Evolutionary conservation across 805 yeast species (phyloP), one percentile per base, ranked within the genome.

Genomic region (Yamadazyma akitaensis): DNA sequence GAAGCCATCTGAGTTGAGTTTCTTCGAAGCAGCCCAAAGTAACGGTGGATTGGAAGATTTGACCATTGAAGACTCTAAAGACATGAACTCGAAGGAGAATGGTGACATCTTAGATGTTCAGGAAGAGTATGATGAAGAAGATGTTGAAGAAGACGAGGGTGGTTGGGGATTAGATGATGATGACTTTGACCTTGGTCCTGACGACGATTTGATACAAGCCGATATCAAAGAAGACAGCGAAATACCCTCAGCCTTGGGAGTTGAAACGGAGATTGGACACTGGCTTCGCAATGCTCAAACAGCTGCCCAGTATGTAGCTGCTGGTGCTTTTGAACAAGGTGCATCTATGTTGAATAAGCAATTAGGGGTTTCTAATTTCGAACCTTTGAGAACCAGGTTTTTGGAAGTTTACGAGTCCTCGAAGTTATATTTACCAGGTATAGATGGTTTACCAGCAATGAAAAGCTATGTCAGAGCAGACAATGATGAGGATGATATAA

Each of bases 261-360:
- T 63, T 48, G 76, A 75, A 13, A 78, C 79, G 24, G 96, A 91
- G 62, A 67, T 82, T 28, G 83, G 84, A 3, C 66, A 67, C 48
- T 95, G 99, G 99, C 78, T 88, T 26, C 85, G 92, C 54, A 88
- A 86, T 66, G 87, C 96, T 14, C 86, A 85, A 52, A 79, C 91
- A 46, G 89, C 97, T 4, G 97, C 96, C 26, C 89, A 88, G 24
- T 88, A 89, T 57, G 90, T 85, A 59, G 97, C 99, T 2, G 90
- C 97, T 2, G 99, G 99, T 57, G 87, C 95, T 4, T 92, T 92
- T 63, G 97, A 90, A 55, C 86, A 92, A 44, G 99, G 98, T 33
- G 94, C 97, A 34, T 95, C 90, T 59, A 79, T 95, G 61, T 77
- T 94, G 58, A 82, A 85, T 72, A 85, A 92, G 60, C 99, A 95